Base-by-base conservation (phyloP, 176 grass and related monocot genomes). In the Carex cristatella region DNA sequence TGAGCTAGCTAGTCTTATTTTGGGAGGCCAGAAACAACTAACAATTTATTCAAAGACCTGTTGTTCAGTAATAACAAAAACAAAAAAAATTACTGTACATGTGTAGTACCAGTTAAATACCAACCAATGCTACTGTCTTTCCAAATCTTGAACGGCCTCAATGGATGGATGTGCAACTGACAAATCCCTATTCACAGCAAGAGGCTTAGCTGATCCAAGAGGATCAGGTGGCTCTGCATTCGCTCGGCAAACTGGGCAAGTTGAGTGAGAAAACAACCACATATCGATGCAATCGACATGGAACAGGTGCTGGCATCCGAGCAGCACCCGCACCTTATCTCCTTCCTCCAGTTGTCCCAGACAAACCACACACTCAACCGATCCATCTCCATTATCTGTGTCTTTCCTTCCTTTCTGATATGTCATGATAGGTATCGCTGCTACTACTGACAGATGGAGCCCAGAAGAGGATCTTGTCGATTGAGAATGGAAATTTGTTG, bases 251-350 rank as follows among this genome's bases (percentile, higher is more conserved):
- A 97, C 80, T 0, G 91, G 94, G 35, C 91, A 97, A 13, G 87
- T 97, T 71, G 81, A 83, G 68, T 85, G 69, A 2, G 80, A 75
- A 58, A 61, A 51, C 51, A 97, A 80, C 94, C 94, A 97, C 54
- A 69, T 83, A 81, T 97, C 91, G 30, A 97, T 89, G 81, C 94
- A 97, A 37, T 88, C 86, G 5, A 90, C 77, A 83, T 95, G 93
- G 90, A 97, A 97, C 11, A 84, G 44, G 81, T 97, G 94, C 16
- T 69, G 62, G 78, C 89, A 97, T 88, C 46, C 65, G 0, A 86
- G 86, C 65, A 96, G 70, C 74, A 78, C 63, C 18, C 81, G 68
- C 81, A 93, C 84, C 83, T 93, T 87, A 38, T 96, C 91, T 12
- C 89, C 89, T 15, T 90, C 94, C 1, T 40, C 91, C 69, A 97